A percentile compares a stretch with the other conserved stretches of the same genome.
Conservation (phyloP, 2,329 filamentous ascomycete genomes). For the Cephalotrichum gorgonifer region DNA sequence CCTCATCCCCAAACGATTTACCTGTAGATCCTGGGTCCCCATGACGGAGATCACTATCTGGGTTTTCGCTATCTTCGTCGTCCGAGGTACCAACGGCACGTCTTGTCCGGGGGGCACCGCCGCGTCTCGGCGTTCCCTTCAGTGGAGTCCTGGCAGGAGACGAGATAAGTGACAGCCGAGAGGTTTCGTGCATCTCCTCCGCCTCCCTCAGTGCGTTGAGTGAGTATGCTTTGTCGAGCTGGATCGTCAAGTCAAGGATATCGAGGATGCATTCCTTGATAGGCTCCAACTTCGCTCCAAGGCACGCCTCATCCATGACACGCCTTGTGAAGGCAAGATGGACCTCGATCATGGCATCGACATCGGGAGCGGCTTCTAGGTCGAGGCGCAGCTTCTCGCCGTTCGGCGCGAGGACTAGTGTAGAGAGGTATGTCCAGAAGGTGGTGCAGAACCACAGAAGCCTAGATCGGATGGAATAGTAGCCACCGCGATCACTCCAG, state of each 20-base stretch:
- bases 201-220: conserved; percentile 22
- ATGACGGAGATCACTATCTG: background rate
- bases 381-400: conserved; percentile 43
- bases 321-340: conserved; percentile 55
- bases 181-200: conserved; percentile 24
- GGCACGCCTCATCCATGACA: conserved; percentile 57
- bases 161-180: conserved; percentile 24
- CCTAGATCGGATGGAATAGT: conserved; percentile 53
- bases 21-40: conserved; percentile 13
- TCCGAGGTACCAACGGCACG: conserved; percentile 18
- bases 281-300: conserved; percentile 56
- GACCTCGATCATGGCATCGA: conserved; percentile 69
- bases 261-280: conserved; percentile 66
- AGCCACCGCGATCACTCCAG: conserved; percentile 34
- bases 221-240: conserved; percentile 51
- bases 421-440: conserved; percentile 66
- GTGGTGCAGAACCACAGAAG: conserved; percentile 70
- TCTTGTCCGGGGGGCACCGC: conserved; percentile 6
- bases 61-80: conserved; percentile 24
- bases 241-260: conserved; percentile 64
- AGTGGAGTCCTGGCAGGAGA: conserved; percentile 12
- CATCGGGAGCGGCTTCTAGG: conserved; percentile 54
- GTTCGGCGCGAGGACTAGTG: conserved; percentile 57
- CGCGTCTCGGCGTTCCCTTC: conserved; percentile 3
- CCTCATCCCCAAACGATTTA: conserved; percentile 35